Evolutionary conservation across 257 asterid genomes (phyloP), one percentile per base, ranked within the genome.

Genomic region (Orobanche coerulescens): DNA sequence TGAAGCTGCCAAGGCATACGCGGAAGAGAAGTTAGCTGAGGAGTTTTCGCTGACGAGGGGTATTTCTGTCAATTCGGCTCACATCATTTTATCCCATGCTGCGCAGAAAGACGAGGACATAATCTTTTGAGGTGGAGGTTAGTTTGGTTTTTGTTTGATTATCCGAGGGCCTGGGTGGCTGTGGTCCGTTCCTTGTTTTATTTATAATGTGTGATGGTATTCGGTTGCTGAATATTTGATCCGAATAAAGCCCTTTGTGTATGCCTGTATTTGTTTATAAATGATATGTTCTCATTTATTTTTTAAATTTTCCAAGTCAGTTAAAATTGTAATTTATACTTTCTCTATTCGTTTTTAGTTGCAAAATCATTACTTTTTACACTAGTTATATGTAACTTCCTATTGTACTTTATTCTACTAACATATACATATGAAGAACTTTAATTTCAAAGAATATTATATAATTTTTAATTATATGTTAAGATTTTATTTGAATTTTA

Each of bases 61-160:
- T 23, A 66, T 75, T 51, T 75, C 81, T 15, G 23, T 79, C 8
- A 60, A 13, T 56, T 10, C 77, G 8, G 81, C 78, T 3, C 76
- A 62, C 36, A 66, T 75, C 66, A 49, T 79, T 51, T 68, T 75
- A 46, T 22, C 74, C 39, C 65, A 67, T 15, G 75, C 34, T 25
- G 9, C 58, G 2, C 68, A 69, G 62, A 79, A 69, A 56, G 84
- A 79, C 16, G 77, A 75, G 73, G 81, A 79, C 71, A 69, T 78
- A 23, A 78, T 78, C 74, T 78, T 78, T 75, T 78, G 74, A 78
- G 46, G 28, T 61, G 56, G 47, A 58, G 28, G 54, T 72, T 58
- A 22, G 73, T 53, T 71, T 68, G 28, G 54, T 68, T 50, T 62
- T 62, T n/a, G n/a, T n/a, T n/a, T n/a, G n/a, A n/a, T n/a, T n/a